A percentile compares a stretch with the other conserved stretches of the same genome.
phyloP scores from a whole-genome alignment of 805 yeast species.

The Scheffersomyces stipitis region DNA sequence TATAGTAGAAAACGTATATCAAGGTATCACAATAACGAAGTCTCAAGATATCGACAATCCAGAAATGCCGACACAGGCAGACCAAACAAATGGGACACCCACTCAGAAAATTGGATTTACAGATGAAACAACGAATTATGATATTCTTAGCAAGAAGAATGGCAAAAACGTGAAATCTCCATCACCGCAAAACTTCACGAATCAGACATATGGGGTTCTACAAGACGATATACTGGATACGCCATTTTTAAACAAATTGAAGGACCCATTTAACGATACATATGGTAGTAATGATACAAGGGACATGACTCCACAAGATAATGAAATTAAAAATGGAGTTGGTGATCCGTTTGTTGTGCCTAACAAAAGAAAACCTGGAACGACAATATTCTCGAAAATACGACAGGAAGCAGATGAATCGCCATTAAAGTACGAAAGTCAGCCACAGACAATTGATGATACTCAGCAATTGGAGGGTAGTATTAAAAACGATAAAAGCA shows the following conservation, averaged over 20 bases:
- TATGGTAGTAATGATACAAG: too few relatives aligned
- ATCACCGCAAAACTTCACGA: too few relatives aligned
- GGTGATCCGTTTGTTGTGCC: neutral
- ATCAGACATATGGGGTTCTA: conserved; percentile 2
- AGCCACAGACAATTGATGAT: conserved; percentile 12
- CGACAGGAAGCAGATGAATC: neutral
- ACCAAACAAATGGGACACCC: too few relatives aligned
- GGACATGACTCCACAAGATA: too few relatives aligned
- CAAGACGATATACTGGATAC: conserved; percentile 6
- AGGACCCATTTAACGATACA: conserved; percentile 8
- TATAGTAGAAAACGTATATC: neutral
- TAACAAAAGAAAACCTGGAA: neutral
- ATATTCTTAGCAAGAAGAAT: too few relatives aligned
- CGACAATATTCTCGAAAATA: neutral
- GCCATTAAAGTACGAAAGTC: conserved; percentile 16
- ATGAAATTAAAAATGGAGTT: neutral
- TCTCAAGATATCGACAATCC: too few relatives aligned
- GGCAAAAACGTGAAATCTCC: too few relatives aligned
- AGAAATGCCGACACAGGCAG: too few relatives aligned
- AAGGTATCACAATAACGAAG: too few relatives aligned
- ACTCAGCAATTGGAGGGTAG: neutral
- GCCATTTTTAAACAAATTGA: conserved; percentile 8
- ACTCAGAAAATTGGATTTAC: neutral
- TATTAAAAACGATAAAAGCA: neutral
- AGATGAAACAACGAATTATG: neutral